Percentiles rank a stretch among this genome's conserved stretches.
Evolutionary conservation across 1,284 basidiomycete genomes (phyloP).

Genomic region (Trametes hirsuta): DNA sequence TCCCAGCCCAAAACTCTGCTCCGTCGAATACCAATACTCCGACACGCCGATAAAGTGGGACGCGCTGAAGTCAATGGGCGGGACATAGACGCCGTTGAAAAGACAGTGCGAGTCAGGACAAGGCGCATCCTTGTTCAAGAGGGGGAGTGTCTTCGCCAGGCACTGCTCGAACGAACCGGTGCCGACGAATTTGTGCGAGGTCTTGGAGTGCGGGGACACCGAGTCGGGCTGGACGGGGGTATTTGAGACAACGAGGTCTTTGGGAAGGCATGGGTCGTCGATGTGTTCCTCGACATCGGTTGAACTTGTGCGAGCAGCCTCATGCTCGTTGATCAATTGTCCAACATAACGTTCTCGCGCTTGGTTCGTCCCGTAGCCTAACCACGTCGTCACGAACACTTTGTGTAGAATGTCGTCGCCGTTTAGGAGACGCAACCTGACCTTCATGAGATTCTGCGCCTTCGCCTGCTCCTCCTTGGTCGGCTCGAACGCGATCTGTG

Average conservation of each 20-base stretch:
- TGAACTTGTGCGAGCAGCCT: conserved; percentile 38
- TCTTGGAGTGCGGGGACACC: conserved; percentile 46
- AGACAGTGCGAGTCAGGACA: conserved; percentile 89
- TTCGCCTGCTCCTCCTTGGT: conserved; percentile 55
- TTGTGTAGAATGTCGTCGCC: conserved; percentile 89
- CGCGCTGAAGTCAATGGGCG: conserved; percentile 87
- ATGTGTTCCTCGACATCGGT: conserved; percentile 47
- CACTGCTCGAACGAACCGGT: conserved; percentile 92
- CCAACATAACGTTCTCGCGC: conserved; percentile 91
- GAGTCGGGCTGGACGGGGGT: conserved; percentile 47
- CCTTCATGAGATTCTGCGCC: conserved; percentile 73
- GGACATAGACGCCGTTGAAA: conserved; percentile 97
- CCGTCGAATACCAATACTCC: conserved; percentile 99
- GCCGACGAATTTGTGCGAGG: conserved; percentile 73
- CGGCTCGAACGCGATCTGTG: conserved; percentile 96
- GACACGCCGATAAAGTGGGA: conserved; percentile 97
- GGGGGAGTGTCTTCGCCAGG: conserved; percentile 70
- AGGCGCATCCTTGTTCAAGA: conserved; percentile 86
- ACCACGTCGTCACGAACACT: conserved; percentile 98
- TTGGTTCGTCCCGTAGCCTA: conserved; percentile 97
- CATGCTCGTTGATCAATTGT: conserved; percentile 60
- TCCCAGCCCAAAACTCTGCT: conserved; percentile 93
- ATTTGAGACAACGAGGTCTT: conserved; percentile 64
- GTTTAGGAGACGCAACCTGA: conserved; percentile 81
- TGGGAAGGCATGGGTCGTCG: conserved; percentile 90